These are phyloP conservation scores for Metroxylon sagu DNA, from an alignment of 176 grass and related monocot genomes.

Conservation along the genomic window DNA sequence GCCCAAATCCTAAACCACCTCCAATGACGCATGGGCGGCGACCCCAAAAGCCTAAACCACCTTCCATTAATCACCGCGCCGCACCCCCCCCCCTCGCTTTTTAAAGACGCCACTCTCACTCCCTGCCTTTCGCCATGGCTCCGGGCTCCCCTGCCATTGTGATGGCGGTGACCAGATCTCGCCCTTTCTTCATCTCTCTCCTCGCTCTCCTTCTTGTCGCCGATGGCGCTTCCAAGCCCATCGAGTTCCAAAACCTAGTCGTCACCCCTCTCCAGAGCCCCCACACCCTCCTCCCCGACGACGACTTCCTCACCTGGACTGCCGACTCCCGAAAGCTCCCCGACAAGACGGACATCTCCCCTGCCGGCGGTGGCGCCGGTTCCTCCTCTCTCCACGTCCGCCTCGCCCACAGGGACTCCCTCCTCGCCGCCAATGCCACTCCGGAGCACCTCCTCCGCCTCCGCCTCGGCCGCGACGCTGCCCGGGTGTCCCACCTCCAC, in stretches of 20 bases:
- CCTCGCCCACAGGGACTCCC: conserved; percentile 40
- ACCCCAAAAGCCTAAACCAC: too few relatives aligned
- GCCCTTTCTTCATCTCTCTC: conserved; percentile 19
- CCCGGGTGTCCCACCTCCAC: conserved; percentile 1
- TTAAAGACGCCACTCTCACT: too few relatives aligned
- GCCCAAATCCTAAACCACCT: too few relatives aligned
- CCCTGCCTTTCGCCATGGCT: too few relatives aligned
- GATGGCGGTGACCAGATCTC: too few relatives aligned
- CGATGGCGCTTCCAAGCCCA: conserved; percentile 10
- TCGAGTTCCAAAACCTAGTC: conserved; percentile 16
- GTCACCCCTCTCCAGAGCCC: conserved; percentile 34
- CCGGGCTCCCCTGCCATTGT: too few relatives aligned
- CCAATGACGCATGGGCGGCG: too few relatives aligned
- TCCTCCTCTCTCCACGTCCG: conserved; percentile 11
- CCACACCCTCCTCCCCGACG: conserved; percentile 1
- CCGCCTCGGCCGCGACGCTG: conserved; percentile 30
- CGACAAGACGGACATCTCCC: not conserved
- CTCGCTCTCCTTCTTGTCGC: not conserved
- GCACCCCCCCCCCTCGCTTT: too few relatives aligned
- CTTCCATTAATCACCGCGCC: too few relatives aligned
- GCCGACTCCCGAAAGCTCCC: not conserved
- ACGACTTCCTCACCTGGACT: conserved; percentile 1
- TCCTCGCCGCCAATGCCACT: conserved; percentile 26
- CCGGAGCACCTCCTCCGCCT: conserved; percentile 34
- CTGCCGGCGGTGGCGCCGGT: too few relatives aligned